Evolutionary conservation across 441 rosid species (phyloP), one percentile per base, ranked within the genome.

Genomic region (Erodium chrysanthum): DNA sequence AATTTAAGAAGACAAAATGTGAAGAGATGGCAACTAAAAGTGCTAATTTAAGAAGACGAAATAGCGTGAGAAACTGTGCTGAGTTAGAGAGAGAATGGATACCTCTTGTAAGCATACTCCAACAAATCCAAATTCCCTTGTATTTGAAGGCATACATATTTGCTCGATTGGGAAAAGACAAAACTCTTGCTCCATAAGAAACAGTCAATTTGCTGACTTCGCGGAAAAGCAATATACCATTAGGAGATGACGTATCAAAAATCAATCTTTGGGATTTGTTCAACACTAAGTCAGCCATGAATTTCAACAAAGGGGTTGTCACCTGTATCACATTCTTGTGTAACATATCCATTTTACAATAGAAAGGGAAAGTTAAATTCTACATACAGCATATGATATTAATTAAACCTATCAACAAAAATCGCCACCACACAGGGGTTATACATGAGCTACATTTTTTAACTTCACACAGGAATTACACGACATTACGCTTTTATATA

Each of bases 141-240:
- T 95, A 95, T 73, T 95, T 95, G 84, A 79, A 90, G 81, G 90
- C 86, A 83, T 95, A 95, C 66, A 92, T 86, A 76, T 92, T 97
- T n/a, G 98, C 89, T 62, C 74, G 90, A 84, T 85, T 92, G 71
- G 98, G 99, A 75, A 92, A 90, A 76, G 97, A 75, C 77, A 92
- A 81, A 73, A 95, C 84, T 79, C 99, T 86, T 73, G 96, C 79
- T 74, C 99, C 99, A 74, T 95, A 95, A 71, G 92, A 88, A 64
- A 95, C 96, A 75, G 90, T 87, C 72, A 95, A 64, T 82, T 95
- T 95, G 83, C 99, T 95, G 83, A 88, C 97, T 86, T 95, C 99
- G 21, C 97, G 96, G 82, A 95, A 95, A 73, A 95, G 99, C 70
- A 95, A 96, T 81, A 95, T 92, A 77, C 99, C 99, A 78, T 95